These are phyloP conservation scores for Leishmania tropica DNA, from an alignment of 208 protist species.

Conservation along the genomic window DNA sequence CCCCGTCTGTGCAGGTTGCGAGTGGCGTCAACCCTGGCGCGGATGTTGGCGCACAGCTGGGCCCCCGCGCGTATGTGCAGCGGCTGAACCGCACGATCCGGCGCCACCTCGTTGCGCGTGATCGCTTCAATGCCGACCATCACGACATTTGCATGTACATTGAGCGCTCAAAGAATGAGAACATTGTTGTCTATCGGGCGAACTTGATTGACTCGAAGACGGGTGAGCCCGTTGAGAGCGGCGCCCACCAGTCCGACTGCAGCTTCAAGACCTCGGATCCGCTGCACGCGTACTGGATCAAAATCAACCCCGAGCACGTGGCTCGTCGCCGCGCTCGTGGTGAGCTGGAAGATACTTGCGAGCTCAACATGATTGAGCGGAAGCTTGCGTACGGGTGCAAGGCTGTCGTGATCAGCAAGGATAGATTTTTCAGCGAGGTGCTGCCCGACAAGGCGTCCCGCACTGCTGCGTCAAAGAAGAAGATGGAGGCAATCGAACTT, in stretches of 20 bases:
- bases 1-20: slow-evolving; percentile 45
- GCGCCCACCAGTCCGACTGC: slow-evolving; percentile 16
- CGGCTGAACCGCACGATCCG: slow-evolving; percentile 54
- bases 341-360: slow-evolving; percentile 48
- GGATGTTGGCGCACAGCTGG: slow-evolving; percentile 67
- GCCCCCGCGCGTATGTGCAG: slow-evolving; percentile 45
- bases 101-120: slow-evolving; percentile 35
- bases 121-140: slow-evolving; percentile 68
- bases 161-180: slow-evolving; percentile 78
- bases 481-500: slow-evolving; percentile 18
- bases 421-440: slow-evolving; percentile 31
- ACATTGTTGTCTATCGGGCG: slow-evolving; percentile 76
- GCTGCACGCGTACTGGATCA: slow-evolving; percentile 77
- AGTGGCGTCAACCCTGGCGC: slow-evolving; percentile 45
- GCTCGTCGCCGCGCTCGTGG: slow-evolving; percentile 41
- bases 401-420: slow-evolving; percentile 30
- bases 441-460: slow-evolving; percentile 26
- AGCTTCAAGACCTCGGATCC: slow-evolving; percentile 53
- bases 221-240: slow-evolving; percentile 23
- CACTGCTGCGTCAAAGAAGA: slow-evolving; percentile 12
- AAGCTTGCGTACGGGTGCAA: slow-evolving; percentile 80
- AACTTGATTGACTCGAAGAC: slow-evolving; percentile 36
- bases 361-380: slow-evolving; percentile 70
- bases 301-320: slow-evolving; percentile 64
- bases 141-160: slow-evolving; percentile 86